Base-by-base conservation (phyloP, 2,329 filamentous ascomycete species). In the Aspergillus sp. region DNA sequence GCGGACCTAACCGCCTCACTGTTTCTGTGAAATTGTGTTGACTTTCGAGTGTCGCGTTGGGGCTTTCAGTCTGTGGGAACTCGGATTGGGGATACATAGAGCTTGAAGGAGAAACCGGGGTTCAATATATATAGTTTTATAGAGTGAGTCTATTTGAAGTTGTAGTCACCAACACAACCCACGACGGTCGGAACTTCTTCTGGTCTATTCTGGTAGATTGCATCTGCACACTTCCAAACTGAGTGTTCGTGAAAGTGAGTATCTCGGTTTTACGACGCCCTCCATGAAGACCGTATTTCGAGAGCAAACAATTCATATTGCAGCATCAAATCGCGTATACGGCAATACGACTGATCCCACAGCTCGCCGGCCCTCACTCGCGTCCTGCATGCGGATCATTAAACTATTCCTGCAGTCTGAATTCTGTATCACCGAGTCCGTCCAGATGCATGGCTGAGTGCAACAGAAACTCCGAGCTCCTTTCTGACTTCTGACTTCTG, bases 331-430 rank as follows among this genome's bases (percentile, higher is more conserved):
- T 3, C 25, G 21, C 21, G 21, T 21, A 31, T 11, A 9, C 27
- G 27, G 27, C 27, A 31, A 31, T 37, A n/a, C 35, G 35, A 37
- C 35, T n/a, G 35, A 37, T 27, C 21, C 8, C 27, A 9, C 9
- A 31, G 25, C 27, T n/a, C 14, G 21, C 11, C 21, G 6, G 14
- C 44, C 17, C 11, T 15, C 37, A 31, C 25, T 23, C 23, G 27
- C 37, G n/a, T n/a, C 33, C 41, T 53, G 41, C 51, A 53, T 53
- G 31, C 25, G 43, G 43, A 46, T 53, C 41, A 37, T 46, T 46
- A 53, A 46, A 43, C 51, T 46, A 39, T 44, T 39, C 14, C 41
- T 53, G 51, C 51, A 53, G 40, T 45, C 7, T 21, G 14, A 33
- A 11, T 23, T 19, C 12, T 45, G 50, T 52, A 17, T 23, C 19